Evolutionary conservation across 2,329 filamentous ascomycete genomes (phyloP).

Genomic region (Colletotrichum gloeosporioides): DNA sequence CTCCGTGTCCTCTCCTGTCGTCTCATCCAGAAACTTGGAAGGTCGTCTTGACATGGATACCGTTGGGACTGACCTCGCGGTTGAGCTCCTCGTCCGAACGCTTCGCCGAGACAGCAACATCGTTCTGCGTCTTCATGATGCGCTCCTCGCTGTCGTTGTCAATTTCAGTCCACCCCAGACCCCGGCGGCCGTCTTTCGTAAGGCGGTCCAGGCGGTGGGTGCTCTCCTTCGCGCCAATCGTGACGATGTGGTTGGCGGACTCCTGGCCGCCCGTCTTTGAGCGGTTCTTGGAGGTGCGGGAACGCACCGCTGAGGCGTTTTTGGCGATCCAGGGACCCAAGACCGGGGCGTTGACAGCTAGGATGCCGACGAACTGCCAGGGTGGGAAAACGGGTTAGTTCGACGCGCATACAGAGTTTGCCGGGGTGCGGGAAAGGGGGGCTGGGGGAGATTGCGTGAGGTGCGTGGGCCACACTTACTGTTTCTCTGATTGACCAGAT

Average conservation of each 20-base stretch:
- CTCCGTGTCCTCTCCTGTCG: background rate
- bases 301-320: constrained; percentile 14
- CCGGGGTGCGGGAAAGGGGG: background rate
- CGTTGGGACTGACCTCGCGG: background rate
- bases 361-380: constrained; percentile 28
- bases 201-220: constrained; percentile 20
- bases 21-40: background rate
- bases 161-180: constrained; percentile 26
- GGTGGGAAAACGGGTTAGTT: background rate
- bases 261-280: constrained; percentile 6
- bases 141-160: constrained; percentile 25
- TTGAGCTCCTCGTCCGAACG: background rate
- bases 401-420: background rate
- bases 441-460: background rate
- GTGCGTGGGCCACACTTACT: constrained; percentile 14
- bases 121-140: constrained; percentile 14
- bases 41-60: background rate
- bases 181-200: constrained; percentile 19
- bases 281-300: constrained; percentile 9
- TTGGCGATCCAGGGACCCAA: constrained; percentile 29
- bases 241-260: constrained; percentile 21
- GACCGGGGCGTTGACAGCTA: constrained; percentile 27
- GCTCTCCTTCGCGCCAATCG: constrained; percentile 23
- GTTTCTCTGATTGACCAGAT: constrained; percentile 32
- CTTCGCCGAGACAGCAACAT: background rate